Base-by-base conservation (phyloP, 768 basidiomycete genomes). In the Porphyrellus cyaneotinctus region DNA sequence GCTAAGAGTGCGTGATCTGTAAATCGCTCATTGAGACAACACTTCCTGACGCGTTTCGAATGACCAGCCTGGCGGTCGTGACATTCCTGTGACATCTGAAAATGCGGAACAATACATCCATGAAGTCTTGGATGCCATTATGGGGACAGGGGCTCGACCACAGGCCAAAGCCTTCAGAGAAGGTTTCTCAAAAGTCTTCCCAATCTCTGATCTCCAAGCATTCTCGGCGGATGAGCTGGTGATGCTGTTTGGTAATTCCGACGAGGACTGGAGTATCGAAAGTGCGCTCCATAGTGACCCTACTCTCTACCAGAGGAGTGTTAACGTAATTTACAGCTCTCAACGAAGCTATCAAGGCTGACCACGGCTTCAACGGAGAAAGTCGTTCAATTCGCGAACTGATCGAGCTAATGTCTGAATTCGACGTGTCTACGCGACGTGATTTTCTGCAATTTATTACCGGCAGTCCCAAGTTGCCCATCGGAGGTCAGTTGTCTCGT, bases 341-440 rank as follows among this genome's bases (percentile, higher is more conserved):
- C 31, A 82, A 80, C 33, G 94, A 95, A 67, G 85, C 88, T 4
- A 69, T 97, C 68, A 98, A 97, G 70, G 97, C 97, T 12, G 97
- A 99, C 63, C 97, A 99, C 66, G 97, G 97, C 9, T 99, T 95
- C 78, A 94, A 95, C 63, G 85, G 88, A 13, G 95, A 98, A 65
- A 95, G 92, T 64, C 85, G 88, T 33, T 85, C 93, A 0, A 95
- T 99, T 54, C 84, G 87, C 41, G 85, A 91, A 63, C 78, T 99
- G 50, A 70, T 97, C 23, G 91, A 89, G 48, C 80, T 92, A 57
- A 90, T 99, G 84, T 76, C 89, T 2, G 80, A 82, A 49, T 97
- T 88, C 61, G 87, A 94, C 63, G 69, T 66, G 15, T 68, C 80
- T 2, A 80, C 81, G 17, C 85, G 95, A 30, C 85, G 97, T 57